phyloP scores from a whole-genome alignment of 2,329 filamentous ascomycete species.

The Penicillium sp. region DNA sequence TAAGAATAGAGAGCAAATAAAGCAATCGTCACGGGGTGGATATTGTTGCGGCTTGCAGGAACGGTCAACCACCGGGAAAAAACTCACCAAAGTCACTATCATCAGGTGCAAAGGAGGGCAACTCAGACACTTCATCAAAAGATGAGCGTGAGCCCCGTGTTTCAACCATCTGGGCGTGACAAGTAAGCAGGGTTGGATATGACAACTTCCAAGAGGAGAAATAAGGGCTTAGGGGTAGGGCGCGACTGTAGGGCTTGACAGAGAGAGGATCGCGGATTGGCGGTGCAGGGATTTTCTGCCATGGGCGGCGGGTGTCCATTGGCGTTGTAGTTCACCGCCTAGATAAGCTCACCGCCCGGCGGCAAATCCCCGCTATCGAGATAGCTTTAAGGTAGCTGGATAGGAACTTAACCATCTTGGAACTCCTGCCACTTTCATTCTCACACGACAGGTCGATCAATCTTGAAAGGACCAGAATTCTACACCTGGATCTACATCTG shows the following conservation, averaged over 20 bases:
- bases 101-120: conserved; percentile 26
- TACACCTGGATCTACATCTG: too few species aligned
- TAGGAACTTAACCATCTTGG: too few species aligned
- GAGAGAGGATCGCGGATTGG: conserved; percentile 12
- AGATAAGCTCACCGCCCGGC: too few species aligned
- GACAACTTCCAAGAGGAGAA: conserved; percentile 42
- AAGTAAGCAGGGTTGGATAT: conserved; percentile 19
- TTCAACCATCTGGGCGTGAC: conserved; percentile 31
- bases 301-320: not conserved
- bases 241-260: conserved; percentile 41
- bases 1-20: conserved; percentile 2
- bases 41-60: not conserved
- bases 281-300: conserved; percentile 1
- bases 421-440: too few species aligned
- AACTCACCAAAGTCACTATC: conserved; percentile 34
- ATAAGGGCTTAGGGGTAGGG: conserved; percentile 47
- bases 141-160: conserved; percentile 25
- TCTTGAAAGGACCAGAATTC: too few species aligned
- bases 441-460: too few species aligned
- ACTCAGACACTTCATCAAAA: conserved; percentile 28
- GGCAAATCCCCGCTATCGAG: too few species aligned
- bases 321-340: too few species aligned
- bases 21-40: not conserved
- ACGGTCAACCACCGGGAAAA: conserved; percentile 5
- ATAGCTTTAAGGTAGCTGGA: too few species aligned